Conservation (phyloP, 768 basidiomycete species). For the Auriscalpium orientale region DNA sequence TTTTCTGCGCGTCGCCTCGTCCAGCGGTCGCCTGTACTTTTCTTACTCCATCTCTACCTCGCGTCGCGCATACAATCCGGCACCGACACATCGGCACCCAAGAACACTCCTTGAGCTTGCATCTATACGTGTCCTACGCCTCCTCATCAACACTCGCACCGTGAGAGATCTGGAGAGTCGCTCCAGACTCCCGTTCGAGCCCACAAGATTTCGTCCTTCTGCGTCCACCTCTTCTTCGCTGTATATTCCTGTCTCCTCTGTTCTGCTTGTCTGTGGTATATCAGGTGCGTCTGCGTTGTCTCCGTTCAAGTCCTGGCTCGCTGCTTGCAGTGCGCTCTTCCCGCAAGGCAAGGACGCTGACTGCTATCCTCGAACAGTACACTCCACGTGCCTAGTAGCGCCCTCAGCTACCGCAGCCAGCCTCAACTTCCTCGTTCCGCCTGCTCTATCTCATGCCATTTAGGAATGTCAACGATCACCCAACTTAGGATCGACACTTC, state of each 20-base stretch:
- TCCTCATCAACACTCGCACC: neutral
- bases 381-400: neutral
- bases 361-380: neutral
- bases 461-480: conserved; percentile 18
- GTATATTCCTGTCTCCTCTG: conserved; percentile 3
- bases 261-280: neutral
- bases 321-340: neutral
- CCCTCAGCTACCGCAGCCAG: neutral
- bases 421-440: neutral
- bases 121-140: neutral
- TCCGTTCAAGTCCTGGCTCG: neutral
- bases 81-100: too few relatives aligned
- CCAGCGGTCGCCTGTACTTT: neutral
- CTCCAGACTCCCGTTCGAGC: too few relatives aligned
- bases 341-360: neutral
- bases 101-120: neutral
- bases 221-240: neutral
- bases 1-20: conserved; percentile 8
- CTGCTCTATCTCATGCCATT: conserved; percentile 14
- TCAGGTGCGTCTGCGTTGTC: neutral
- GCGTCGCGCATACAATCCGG: neutral
- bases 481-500: conserved; percentile 28
- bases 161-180: too few relatives aligned
- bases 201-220: neutral
- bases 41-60: conserved; percentile 2